Conservation (phyloP, 2,329 filamentous ascomycete species). For the Botrytis cinerea region DNA sequence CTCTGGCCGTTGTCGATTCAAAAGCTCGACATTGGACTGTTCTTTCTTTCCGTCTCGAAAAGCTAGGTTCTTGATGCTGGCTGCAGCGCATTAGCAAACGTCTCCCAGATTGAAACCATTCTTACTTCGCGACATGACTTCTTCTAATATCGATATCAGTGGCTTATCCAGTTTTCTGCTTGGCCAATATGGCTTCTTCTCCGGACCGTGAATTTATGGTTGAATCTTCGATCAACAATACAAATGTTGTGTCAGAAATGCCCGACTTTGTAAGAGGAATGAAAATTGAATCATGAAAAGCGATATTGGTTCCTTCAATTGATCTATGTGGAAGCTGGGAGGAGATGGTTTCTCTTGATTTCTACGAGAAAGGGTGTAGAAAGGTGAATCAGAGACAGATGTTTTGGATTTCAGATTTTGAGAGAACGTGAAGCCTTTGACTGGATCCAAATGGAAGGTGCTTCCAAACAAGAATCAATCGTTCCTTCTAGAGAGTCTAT, state of each 20-base stretch:
- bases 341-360: accelerated
- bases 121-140: neutral
- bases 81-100: constrained; percentile 7
- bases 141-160: accelerated
- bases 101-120: neutral
- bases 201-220: neutral
- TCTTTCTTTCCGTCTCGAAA: neutral
- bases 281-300: neutral
- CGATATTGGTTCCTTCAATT: accelerated
- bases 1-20: neutral
- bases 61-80: neutral
- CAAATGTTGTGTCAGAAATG: neutral
- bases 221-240: neutral
- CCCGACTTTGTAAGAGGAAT: neutral
- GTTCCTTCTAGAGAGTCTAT: neutral
- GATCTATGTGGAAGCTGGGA: too few relatives aligned
- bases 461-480: neutral
- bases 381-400: neutral
- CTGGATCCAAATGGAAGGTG: neutral
- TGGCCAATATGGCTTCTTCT: neutral
- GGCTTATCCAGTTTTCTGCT: accelerated
- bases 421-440: neutral
- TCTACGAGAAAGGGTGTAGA: neutral
- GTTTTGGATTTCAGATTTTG: neutral
- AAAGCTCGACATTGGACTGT: neutral